Base-by-base conservation (phyloP, 495 filamentous ascomycete genomes). In the Lasiosphaeris hirsuta region DNA sequence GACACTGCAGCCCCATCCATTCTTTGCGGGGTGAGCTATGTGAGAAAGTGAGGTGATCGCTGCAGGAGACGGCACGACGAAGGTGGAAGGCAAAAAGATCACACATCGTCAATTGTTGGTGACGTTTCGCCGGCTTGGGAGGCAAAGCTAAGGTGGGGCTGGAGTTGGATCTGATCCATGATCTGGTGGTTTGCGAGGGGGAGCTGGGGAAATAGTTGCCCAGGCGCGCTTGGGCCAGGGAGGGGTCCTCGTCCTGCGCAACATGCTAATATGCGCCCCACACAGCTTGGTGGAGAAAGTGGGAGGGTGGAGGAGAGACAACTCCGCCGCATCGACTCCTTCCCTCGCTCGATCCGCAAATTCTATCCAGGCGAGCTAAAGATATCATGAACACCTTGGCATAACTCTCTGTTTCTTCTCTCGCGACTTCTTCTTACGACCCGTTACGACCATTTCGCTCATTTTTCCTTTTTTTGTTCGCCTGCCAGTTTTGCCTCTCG, bases 391-490 rank as follows among this genome's bases (percentile, higher is more conserved):
- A 48, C 35, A 46, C 19, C 47, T 40, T 57, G 51, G 54, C 36
- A 48, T 63, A 50, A 57, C 43, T 50, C 40, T 58, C 40, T 30
- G 39, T 35, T 39, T 60, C 15, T 55, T 52, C 44, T 56, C 35
- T 63, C 37, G 59, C 63, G 57, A 58, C 43, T 52, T 35, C 50
- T 53, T 62, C 45, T 66, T 15, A 66, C 64, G 64, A 65, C 58
- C 64, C 59, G 62, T 64, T 64, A 66, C 64, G 64, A 62, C 55
- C 41, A 34, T 57, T 54, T 44, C 51, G 37, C 51, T 64, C 52
- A 34, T 61, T 64, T 64, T 46, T 58, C 38, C 38, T 56, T 45
- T 35, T 10, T 55, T 45, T 36, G 46, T 48, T 47, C 36, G 43
- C 37, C 52, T 40, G 10, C 34, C 37, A 42, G 42, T 36, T 42